These are phyloP conservation scores for Arachis stenosperma DNA, from an alignment of 306 rosid genomes.

Conservation along the genomic window DNA sequence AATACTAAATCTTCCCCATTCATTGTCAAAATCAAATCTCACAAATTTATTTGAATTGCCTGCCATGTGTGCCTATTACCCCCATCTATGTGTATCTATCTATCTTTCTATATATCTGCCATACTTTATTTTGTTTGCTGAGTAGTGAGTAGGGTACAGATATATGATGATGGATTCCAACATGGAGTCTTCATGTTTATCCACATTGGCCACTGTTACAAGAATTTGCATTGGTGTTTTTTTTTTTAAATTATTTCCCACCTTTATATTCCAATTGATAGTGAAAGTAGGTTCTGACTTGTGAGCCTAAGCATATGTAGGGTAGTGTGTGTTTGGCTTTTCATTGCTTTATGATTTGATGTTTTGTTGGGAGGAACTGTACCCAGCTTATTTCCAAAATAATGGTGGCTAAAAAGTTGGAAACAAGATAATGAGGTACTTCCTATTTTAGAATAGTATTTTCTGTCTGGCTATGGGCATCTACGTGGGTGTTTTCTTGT, in stretches of 20 bases:
- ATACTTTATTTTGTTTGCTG: slow-evolving; percentile 4
- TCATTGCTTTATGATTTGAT: slow-evolving; percentile 50
- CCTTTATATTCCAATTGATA: slow-evolving; percentile 43
- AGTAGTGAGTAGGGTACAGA: slow-evolving; percentile 32
- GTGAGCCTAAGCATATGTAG: slow-evolving; percentile 40
- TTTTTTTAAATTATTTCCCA: slow-evolving; percentile 11
- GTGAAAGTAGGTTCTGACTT: slow-evolving; percentile 45
- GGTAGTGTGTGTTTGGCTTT: slow-evolving; percentile 48
- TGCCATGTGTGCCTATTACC: slow-evolving; percentile 57
- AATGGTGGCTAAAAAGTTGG: slow-evolving; percentile 47
- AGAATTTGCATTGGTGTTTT: not conserved
- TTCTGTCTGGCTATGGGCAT: slow-evolving; percentile 39
- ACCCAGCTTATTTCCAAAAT: slow-evolving; percentile 49
- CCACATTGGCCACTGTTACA: slow-evolving; percentile 47
- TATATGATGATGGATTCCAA: slow-evolving; percentile 35
- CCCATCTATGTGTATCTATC: slow-evolving; percentile 44
- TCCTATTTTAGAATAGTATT: slow-evolving; percentile 46
- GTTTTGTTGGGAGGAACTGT: slow-evolving; percentile 48
- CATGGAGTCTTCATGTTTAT: slow-evolving; percentile 53
- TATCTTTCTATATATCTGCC: slow-evolving; percentile 35
- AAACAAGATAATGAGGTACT: slow-evolving; percentile 32
- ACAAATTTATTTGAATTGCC: slow-evolving; percentile 50
- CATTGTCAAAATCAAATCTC: slow-evolving; percentile 56
- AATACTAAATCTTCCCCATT: slow-evolving; percentile 40
- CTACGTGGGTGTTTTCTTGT: slow-evolving; percentile 57